Conservation (phyloP, 1,284 basidiomycete genomes). For the Fomitopsis betulina region DNA sequence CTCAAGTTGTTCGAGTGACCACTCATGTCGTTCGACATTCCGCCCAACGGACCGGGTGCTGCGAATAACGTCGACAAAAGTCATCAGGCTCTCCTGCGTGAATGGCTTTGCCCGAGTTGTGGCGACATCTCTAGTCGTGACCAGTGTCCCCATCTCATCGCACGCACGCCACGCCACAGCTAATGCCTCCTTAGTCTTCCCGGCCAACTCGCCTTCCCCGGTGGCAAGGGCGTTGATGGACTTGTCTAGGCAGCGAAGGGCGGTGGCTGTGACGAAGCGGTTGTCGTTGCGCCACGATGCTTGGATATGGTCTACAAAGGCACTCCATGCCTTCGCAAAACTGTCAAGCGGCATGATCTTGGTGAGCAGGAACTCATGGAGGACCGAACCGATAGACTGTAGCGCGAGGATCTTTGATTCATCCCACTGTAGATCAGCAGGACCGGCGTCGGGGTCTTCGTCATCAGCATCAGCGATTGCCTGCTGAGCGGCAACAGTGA, state of each 20-base stretch:
- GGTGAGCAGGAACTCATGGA: constrained; percentile 72
- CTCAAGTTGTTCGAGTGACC: constrained; percentile 58
- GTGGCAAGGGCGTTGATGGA: constrained; percentile 55
- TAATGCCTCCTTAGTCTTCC: constrained; percentile 45
- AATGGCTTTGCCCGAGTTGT: constrained; percentile 41
- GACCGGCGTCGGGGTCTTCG: constrained; percentile 3
- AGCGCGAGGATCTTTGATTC: constrained; percentile 87
- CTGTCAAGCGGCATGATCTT: constrained; percentile 72
- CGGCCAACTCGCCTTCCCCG: constrained; percentile 35
- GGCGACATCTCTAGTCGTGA: constrained; percentile 11
- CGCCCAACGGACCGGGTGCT: constrained; percentile 50
- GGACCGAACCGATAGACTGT: constrained; percentile 79
- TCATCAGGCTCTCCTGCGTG: constrained; percentile 85
- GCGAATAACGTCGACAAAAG: constrained; percentile 70
- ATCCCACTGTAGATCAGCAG: constrained; percentile 56
- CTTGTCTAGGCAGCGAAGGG: constrained; percentile 78
- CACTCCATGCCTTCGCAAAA: constrained; percentile 68
- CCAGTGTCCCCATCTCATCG: constrained; percentile 57
- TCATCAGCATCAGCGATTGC: constrained; percentile 8
- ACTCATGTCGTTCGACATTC: constrained; percentile 49
- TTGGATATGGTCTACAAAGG: constrained; percentile 66
- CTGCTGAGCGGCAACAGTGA: constrained; percentile 54
- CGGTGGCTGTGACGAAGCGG: constrained; percentile 70
- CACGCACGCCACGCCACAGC: constrained; percentile 71
- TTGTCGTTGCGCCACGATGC: constrained; percentile 68